Base-by-base conservation (phyloP, 208 protist species). In the Leishmania aethiopica region DNA sequence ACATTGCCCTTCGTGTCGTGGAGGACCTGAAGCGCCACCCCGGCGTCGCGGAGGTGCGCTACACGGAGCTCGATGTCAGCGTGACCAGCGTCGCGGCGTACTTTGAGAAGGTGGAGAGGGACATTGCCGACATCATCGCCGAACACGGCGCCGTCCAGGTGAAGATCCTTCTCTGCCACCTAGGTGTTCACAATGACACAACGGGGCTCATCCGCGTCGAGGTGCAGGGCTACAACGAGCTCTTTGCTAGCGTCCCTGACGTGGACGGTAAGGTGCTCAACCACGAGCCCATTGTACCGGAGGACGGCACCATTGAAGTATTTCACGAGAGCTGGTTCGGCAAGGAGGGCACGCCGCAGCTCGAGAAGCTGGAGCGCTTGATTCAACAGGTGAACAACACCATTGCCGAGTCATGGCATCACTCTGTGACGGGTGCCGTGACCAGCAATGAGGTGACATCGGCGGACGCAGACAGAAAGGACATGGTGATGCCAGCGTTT, bases 211-310 rank as follows among this genome's bases (percentile, higher is more conserved):
- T 95, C 57, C 87, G 92, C 2, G 53, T 89, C 5, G 93, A 94
- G 81, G 85, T 95, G 76, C 78, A 85, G 70, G 93, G 84, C 8
- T 93, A 88, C 80, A 95, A 96, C 75, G 90, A 94, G 78, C 82
- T 96, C 0, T 83, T 85, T 77, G 86, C 90, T 10, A 81, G 15
- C 35, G 40, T 89, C 32, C 82, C 91, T 1, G 91, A 94, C 69
- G 86, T 92, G 0, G 72, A 85, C 11, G 89, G 91, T 28, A 69
- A 76, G 5, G 67, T 74, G 45, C 86, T 93, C 59, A 81, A 90
- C 71, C 89, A 94, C 84, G 80, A 90, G 7, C 83, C 80, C 13
- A 95, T 96, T 77, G 60, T 57, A 2, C 67, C 78, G 4, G 55
- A 78, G 66, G 86, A 86, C 77, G 89, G 75, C 53, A n/a, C 79